Percentiles rank a stretch among this genome's conserved stretches.
These are phyloP conservation scores for Trypanosoma melophagium DNA, from an alignment of 208 protist genomes.

Conservation along the genomic window DNA sequence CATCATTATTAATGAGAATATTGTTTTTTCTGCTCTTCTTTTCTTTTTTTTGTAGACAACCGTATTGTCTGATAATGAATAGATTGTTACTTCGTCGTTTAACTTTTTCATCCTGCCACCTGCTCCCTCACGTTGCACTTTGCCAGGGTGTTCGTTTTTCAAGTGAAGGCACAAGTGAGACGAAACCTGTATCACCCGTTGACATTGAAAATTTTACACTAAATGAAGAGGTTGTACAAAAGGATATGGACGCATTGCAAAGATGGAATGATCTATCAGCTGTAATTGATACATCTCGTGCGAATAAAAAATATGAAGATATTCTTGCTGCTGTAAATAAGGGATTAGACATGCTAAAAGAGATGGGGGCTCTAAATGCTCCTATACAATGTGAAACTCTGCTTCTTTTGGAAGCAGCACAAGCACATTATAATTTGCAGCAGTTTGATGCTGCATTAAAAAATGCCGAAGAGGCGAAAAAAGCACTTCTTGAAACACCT, in stretches of 20 bases:
- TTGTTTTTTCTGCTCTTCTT: conserved; percentile 1
- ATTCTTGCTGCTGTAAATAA: conserved; percentile 50
- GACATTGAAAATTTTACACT: conserved; percentile 87
- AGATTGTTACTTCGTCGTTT: conserved; percentile 13
- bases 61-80: neutral
- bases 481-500: conserved; percentile 42
- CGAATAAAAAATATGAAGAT: conserved; percentile 32
- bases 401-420: conserved; percentile 80
- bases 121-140: neutral
- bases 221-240: conserved; percentile 78
- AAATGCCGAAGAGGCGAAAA: conserved; percentile 44
- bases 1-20: neutral
- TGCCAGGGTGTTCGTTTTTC: neutral
- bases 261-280: conserved; percentile 76
- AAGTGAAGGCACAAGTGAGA: neutral
- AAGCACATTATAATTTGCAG: conserved; percentile 77
- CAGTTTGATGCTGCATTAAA: conserved; percentile 56
- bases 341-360: conserved; percentile 64
- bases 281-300: conserved; percentile 48
- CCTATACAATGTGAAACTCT: conserved; percentile 86
- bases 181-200: conserved; percentile 43
- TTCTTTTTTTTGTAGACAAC: neutral
- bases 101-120: neutral
- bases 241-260: conserved; percentile 64
- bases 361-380: conserved; percentile 65